Conservation (phyloP, 2,329 filamentous ascomycete species). For the Daldinia sp. region DNA sequence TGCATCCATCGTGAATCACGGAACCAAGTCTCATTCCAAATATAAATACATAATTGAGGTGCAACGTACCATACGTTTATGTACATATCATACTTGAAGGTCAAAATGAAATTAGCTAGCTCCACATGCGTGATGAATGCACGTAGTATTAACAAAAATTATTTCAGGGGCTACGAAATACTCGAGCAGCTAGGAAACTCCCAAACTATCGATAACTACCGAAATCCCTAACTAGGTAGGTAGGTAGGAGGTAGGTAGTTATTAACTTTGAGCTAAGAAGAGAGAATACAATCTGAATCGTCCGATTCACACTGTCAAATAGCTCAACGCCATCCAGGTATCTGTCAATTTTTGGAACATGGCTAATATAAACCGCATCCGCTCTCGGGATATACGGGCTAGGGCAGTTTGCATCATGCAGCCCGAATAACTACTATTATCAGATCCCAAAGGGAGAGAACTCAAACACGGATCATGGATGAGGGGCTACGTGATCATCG, state of each 20-base stretch:
- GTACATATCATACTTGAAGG: background rate
- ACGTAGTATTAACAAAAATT: background rate
- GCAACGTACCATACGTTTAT: conserved; percentile 4
- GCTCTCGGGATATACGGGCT: conserved; percentile 17
- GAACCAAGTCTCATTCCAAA: conserved; percentile 1
- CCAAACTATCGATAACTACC: background rate
- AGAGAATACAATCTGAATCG: background rate
- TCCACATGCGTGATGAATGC: background rate
- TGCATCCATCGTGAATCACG: conserved; percentile 19
- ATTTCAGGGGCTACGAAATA: conserved; percentile 1
- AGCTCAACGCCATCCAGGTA: conserved; percentile 2
- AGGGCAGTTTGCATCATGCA: conserved; percentile 25
- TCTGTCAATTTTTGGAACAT: background rate
- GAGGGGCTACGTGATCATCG: conserved; percentile 8
- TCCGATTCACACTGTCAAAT: conserved; percentile 3
- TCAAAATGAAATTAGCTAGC: background rate
- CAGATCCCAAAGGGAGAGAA: conserved; percentile 8
- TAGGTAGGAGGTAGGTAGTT: too few species aligned
- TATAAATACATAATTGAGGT: conserved; percentile 9
- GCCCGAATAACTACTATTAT: conserved; percentile 11
- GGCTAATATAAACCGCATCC: conserved; percentile 7
- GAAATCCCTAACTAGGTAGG: too few species aligned
- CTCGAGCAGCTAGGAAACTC: too few species aligned
- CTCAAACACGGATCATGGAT: background rate
- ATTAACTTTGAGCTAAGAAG: conserved; percentile 5